Evolutionary conservation across 495 filamentous ascomycete species (phyloP), one percentile per base, ranked within the genome.

Genomic region (Parachaetomium inaequale): DNA sequence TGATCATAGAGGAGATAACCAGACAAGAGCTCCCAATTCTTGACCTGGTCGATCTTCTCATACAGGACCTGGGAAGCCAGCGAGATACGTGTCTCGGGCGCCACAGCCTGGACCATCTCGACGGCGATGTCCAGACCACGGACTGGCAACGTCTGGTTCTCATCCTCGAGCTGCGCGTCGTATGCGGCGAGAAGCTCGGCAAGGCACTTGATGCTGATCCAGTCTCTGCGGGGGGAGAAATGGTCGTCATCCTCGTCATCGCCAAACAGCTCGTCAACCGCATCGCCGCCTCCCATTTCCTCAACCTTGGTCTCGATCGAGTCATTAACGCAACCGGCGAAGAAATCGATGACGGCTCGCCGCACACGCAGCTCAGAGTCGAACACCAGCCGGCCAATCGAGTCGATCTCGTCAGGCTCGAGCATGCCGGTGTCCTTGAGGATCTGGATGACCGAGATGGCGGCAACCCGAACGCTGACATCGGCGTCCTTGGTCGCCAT

Each of bases 1-100:
- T 96, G 91, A 64, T 98, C 94, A 66, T 91, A 95, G 1, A 98
- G 80, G 11, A 98, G 82, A 76, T 97, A 98, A 7, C 89, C 91
- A 28, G 91, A 89, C 28, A 98, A 76, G 0, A 88, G 81, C 70
- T 96, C 89, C 95, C 95, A 98, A 54, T 92, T 86, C 55, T 82
- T 81, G 14, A 96, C 78, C 63, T 93, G 89, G 10, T 84, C 78
- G 60, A 96, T 82, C 61, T 88, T 86, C 32, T 94, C 88, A 72
- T 89, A 96, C 15, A 98, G 81, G 0, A 86, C 89, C 62, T 93
- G 86, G 0, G 92, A 88, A 15, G 94, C 94, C 21, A 96, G 81
- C 15, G 88, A 87, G 63, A 95, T 90, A 29, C 94, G 84, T 2
- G 91, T 94, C 61, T 94, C 91, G 0, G 85, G 77, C 12, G 78